Percentiles rank a stretch among this genome's conserved stretches.
phyloP scores from a whole-genome alignment of 306 rosid species.

The Quercus suber region DNA sequence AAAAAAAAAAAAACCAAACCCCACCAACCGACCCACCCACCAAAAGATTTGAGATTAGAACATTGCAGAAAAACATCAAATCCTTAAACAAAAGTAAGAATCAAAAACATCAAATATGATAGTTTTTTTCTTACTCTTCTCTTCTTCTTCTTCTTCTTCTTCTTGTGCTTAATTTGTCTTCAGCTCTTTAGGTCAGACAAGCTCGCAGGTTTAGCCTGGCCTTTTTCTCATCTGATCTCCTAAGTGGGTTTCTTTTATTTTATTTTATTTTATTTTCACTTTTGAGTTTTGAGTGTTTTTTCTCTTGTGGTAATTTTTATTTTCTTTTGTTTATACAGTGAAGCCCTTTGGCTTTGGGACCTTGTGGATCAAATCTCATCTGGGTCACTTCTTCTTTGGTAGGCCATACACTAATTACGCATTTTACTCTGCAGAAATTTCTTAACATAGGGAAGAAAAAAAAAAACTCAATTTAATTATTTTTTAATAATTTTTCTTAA shows the following conservation, averaged over 20 bases:
- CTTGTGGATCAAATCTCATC: too few species aligned
- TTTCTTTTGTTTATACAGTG: too few species aligned
- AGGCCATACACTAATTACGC: too few species aligned
- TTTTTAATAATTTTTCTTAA: too few species aligned
- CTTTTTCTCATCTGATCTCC: constrained; percentile 5
- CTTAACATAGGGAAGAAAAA: too few species aligned
- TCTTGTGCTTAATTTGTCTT: background rate
- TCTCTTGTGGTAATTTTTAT: too few species aligned
- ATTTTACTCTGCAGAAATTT: too few species aligned
- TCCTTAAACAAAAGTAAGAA: background rate
- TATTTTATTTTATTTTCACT: background rate
- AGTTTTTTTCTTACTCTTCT: too few species aligned
- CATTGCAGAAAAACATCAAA: background rate
- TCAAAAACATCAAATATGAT: background rate
- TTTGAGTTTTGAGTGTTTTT: too few species aligned
- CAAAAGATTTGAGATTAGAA: background rate
- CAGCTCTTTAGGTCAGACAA: constrained; percentile 1
- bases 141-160: background rate
- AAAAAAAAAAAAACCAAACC: background rate
- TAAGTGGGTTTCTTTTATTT: background rate
- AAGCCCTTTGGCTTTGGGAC: too few species aligned
- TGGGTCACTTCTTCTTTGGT: too few species aligned
- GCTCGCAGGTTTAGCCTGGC: background rate
- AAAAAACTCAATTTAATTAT: too few species aligned
- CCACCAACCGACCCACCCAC: constrained; percentile 20